phyloP scores from a whole-genome alignment of 257 asterid genomes.

The Solanum tarijense region DNA sequence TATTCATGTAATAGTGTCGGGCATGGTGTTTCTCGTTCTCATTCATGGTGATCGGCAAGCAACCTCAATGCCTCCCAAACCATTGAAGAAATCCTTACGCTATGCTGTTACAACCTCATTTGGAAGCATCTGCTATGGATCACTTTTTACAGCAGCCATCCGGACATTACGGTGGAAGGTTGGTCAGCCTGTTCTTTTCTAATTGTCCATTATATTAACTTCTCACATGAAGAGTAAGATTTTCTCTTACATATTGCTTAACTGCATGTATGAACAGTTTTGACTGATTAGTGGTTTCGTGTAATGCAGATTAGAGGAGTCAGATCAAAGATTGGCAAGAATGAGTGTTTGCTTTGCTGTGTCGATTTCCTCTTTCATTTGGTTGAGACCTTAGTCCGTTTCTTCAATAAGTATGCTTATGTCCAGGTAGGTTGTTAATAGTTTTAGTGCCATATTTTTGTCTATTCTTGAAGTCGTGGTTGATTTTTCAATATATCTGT shows the following conservation, averaged over 20 bases:
- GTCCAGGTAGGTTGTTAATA: conserved; percentile 59
- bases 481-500: not conserved
- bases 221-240: not conserved
- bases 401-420: conserved; percentile 96
- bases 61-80: conserved; percentile 79
- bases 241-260: not conserved
- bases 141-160: conserved; percentile 95
- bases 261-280: not conserved
- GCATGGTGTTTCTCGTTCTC: conserved; percentile 85
- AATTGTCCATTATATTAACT: not conserved
- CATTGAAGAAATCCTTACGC: conserved; percentile 51
- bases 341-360: conserved; percentile 93
- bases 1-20: conserved; percentile 87
- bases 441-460: not conserved
- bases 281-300: conserved; percentile 1
- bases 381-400: conserved; percentile 90
- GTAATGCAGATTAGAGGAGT: conserved; percentile 79
- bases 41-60: conserved; percentile 79
- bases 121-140: conserved; percentile 98
- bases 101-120: conserved; percentile 84
- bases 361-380: conserved; percentile 90
- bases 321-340: conserved; percentile 91
- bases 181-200: conserved; percentile 8
- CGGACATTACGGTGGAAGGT: conserved; percentile 98
- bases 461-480: not conserved